Evolutionary conservation across 2,329 filamentous ascomycete genomes (phyloP), one percentile per base, ranked within the genome.

Genomic region (Fusarium verrucosum): DNA sequence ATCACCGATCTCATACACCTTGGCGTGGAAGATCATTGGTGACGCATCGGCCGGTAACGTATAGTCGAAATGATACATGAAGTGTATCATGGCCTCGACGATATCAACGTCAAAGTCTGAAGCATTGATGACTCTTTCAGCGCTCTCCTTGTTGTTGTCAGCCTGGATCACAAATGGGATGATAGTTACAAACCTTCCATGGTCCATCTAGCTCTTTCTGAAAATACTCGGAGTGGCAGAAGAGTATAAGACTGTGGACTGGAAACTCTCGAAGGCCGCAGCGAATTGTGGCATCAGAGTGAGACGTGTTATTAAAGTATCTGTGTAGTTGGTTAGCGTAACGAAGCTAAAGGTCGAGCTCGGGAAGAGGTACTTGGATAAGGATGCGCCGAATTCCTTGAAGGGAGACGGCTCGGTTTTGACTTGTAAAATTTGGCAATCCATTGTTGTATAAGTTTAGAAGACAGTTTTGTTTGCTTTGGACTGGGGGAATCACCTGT

Each of bases 101-200:
- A 28, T 1, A n/a, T 9, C 10, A 1, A 4, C 1, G 0, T 22
- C 14, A 52, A 54, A 2, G 51, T 46, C 2, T 2, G 0, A 2
- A 41, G n/a, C 22, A 1, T 54, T 4, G 4, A 33, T 5, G 0
- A 9, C 8, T 6, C 10, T 13, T 1, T 54, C 22, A 0, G 6
- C 1, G 1, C 22, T 52, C 8, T 54, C 35, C 50, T 40, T 10
- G 2, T 2, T 11, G 2, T 1, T 1, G 2, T 53, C 2, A 51
- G 14, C 4, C 4, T 13, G 0, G 3, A 0, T 13, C 3, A 2
- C 2, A 2, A 7, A 4, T 14, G 1, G 5, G 1, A 6, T 7
- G 2, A 7, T 2, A 4, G 2, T 8, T n/a, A 25, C 20, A 5
- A 2, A 46, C 56, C 38, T 30, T 62, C 56, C 58, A 62, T 6